Evolutionary conservation across 1,284 basidiomycete genomes (phyloP).

Genomic region (Malassezia equina): DNA sequence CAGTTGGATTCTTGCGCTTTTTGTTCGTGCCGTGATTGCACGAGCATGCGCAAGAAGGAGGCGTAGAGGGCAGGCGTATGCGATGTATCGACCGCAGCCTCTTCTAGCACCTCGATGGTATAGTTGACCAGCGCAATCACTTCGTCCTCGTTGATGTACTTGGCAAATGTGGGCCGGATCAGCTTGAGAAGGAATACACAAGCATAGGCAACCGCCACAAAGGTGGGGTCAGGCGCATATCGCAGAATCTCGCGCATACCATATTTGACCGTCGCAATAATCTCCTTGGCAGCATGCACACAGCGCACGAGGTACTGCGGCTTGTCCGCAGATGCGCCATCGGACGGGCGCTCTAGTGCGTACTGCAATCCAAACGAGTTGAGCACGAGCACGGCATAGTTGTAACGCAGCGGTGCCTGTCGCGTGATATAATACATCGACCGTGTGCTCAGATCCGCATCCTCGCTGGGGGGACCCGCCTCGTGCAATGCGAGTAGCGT

Average conservation of each 20-base stretch:
- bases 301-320: slow-evolving; percentile 46
- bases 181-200: slow-evolving; percentile 58
- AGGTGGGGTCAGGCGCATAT: slow-evolving; percentile 81
- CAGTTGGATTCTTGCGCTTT: neutral
- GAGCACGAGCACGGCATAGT: slow-evolving; percentile 51
- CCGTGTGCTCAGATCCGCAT: slow-evolving; percentile 33
- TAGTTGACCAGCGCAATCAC: slow-evolving; percentile 66
- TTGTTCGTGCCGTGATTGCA: slow-evolving; percentile 34
- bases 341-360: slow-evolving; percentile 58
- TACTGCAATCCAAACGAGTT: slow-evolving; percentile 93
- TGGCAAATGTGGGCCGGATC: slow-evolving; percentile 67
- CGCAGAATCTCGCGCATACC: slow-evolving; percentile 54
- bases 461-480: slow-evolving; percentile 21
- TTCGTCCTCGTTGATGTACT: slow-evolving; percentile 58
- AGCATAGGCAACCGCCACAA: slow-evolving; percentile 80
- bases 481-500: slow-evolving; percentile 14
- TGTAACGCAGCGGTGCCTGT: slow-evolving; percentile 36
- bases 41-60: slow-evolving; percentile 32
- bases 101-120: slow-evolving; percentile 57
- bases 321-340: slow-evolving; percentile 33
- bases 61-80: slow-evolving; percentile 42
- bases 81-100: slow-evolving; percentile 37
- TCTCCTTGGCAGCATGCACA: slow-evolving; percentile 38
- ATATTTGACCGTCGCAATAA: slow-evolving; percentile 28
- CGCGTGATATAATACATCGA: slow-evolving; percentile 34